Evolutionary conservation across 192 early-diverging fungal genomes (phyloP), one percentile per base, ranked within the genome.

Genomic region (Piromyces sp.): DNA sequence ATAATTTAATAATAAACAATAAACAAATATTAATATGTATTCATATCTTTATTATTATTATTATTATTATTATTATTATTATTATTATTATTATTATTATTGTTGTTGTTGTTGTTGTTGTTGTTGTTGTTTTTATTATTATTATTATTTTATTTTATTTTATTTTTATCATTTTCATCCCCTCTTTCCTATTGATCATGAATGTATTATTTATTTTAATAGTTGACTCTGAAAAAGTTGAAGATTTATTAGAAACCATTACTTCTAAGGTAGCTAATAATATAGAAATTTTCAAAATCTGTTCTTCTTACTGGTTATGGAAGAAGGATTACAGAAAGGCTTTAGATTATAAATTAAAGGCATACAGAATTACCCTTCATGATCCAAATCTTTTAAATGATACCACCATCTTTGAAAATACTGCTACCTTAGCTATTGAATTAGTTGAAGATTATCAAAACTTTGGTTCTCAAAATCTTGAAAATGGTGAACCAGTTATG

Each of bases 331-430:
- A 89, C 83, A 85, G 82, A 30, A 85, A 90, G 81, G 92, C 93
- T 78, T 87, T 98, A 15, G 98, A 98, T 78, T 92, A 89, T 86
- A 87, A 92, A 36, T 82, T 92, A 81, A 96, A 96, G 86, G 92
- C 95, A 1, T 97, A 98, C 84, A 91, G 97, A 78, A 88, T 91
- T 37, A 82, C 94, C 13, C 88, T 94, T 83, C 91, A 95, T 83
- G 88, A 93, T 82, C 92, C 95, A n/a, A 87, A 88, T 80, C 83
- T 97, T 14, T 88, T 89, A 83, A 91, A 92, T n/a, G 93, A 93
- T 0, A 85, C 88, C 30, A 84, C 85, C 13, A 87, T 92, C 26
- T 98, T 98, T 84, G 88, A 91, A 30, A 87, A 92, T 26, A 93
- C 91, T 0, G 95, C 89, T 5, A 87, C 91, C 19, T 89, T 88